A percentile compares a stretch with the other conserved stretches of the same genome.
Evolutionary conservation across 164 flowering plant genomes (phyloP).

Genomic region (Dillenia turbinata): DNA sequence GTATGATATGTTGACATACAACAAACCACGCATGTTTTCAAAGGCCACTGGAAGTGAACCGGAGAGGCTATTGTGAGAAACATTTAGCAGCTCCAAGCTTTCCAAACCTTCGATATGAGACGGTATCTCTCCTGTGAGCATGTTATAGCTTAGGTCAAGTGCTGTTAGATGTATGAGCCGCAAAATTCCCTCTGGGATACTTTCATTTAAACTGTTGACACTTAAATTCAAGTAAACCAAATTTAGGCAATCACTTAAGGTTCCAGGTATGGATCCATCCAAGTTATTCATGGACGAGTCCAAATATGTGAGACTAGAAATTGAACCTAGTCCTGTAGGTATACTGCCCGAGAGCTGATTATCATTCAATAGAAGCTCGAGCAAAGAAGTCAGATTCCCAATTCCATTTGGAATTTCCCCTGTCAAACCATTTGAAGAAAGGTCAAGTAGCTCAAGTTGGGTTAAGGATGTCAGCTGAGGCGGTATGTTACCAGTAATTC

Average conservation of each 20-base stretch:
- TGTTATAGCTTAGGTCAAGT: neutral
- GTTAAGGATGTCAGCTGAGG: neutral
- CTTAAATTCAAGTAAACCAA: neutral
- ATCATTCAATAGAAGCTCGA: no score
- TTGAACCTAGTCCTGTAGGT: neutral
- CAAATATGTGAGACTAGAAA: slow-evolving; percentile 2
- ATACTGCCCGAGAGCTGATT: neutral
- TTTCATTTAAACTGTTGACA: neutral
- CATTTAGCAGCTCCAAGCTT: no score
- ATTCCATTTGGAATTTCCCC: neutral
- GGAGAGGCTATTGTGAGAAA: no score
- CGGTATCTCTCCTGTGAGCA: neutral
- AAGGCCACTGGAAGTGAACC: no score
- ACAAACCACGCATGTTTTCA: no score
- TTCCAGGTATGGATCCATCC: no score
- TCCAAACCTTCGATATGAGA: neutral
- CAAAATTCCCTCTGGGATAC: no score
- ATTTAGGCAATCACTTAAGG: neutral
- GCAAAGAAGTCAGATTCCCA: neutral
- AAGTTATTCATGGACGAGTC: slow-evolving; percentile 8
- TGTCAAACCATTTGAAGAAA: neutral
- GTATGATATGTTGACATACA: no score
- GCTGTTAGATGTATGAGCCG: no score
- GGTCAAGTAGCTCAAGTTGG: neutral
- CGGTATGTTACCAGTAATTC: neutral